These are phyloP conservation scores for Pleurotus ostreatus DNA, from an alignment of 768 basidiomycete species.

Conservation along the genomic window DNA sequence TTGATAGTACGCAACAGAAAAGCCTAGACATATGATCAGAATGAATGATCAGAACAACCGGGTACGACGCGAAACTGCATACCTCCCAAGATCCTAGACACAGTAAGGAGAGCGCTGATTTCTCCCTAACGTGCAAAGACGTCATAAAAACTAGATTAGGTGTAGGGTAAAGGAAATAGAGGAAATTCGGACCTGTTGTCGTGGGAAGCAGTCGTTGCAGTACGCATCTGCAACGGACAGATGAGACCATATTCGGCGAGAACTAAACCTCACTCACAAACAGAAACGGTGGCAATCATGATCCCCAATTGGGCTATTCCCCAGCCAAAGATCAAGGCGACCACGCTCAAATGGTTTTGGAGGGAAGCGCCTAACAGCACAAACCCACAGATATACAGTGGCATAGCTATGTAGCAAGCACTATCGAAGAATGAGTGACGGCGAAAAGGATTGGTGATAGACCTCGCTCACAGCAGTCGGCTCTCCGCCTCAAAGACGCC, in stretches of 20 bases:
- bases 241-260: too few species aligned
- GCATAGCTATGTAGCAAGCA: constrained; percentile 50
- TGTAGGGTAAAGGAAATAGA: neutral
- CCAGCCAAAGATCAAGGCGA: constrained; percentile 57
- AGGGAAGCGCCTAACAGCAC: constrained; percentile 46
- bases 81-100: constrained; percentile 52
- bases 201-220: constrained; percentile 47
- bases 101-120: constrained; percentile 57
- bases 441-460: neutral
- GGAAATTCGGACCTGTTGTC: constrained; percentile 26
- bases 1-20: constrained; percentile 65
- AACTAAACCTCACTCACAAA: constrained; percentile 35
- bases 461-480: constrained; percentile 40
- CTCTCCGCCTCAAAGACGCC: constrained; percentile 41
- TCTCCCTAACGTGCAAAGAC: constrained; percentile 41
- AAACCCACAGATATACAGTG: constrained; percentile 51
- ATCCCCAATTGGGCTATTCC: constrained; percentile 52
- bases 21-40: constrained; percentile 28
- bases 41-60: neutral
- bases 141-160: neutral
- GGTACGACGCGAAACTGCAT: neutral
- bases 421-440: constrained; percentile 19
- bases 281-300: constrained; percentile 60
- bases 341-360: constrained; percentile 41
- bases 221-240: constrained; percentile 26